Percentiles rank a stretch among this genome's conserved stretches.
phyloP scores from a whole-genome alignment of 306 rosid species.

The barrel medic (Medicago truncatula) region MtrunA17r5.0-ANR NC_053048.1:10733501-10734000 shows the following conservation, averaged over 20 bases:
- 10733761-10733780: slow-evolving; percentile 37
- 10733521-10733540: too few species aligned
- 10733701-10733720: slow-evolving; percentile 12
- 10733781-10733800: slow-evolving; percentile 47
- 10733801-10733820: slow-evolving; percentile 64
- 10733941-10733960: slow-evolving; percentile 51
- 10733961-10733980: slow-evolving; percentile 62
- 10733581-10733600: too few species aligned
- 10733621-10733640: too few species aligned
- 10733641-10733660: too few species aligned
- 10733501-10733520: too few species aligned
- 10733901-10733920: slow-evolving; percentile 11
- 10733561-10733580: too few species aligned
- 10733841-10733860: slow-evolving; percentile 23
- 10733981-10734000: slow-evolving; percentile 78
- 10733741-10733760: slow-evolving; percentile 73
- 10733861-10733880: slow-evolving; percentile 26
- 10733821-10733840: slow-evolving; percentile 36
- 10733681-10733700: neutral
- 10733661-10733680: too few species aligned
- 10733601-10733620: too few species aligned
- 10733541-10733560: too few species aligned
- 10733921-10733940: slow-evolving; percentile 32
- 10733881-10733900: neutral
- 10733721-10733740: slow-evolving; percentile 28